Evolutionary conservation across 2,329 filamentous ascomycete species (phyloP), one percentile per base, ranked within the genome.

Genomic region (Colletotrichum godetiae): DNA sequence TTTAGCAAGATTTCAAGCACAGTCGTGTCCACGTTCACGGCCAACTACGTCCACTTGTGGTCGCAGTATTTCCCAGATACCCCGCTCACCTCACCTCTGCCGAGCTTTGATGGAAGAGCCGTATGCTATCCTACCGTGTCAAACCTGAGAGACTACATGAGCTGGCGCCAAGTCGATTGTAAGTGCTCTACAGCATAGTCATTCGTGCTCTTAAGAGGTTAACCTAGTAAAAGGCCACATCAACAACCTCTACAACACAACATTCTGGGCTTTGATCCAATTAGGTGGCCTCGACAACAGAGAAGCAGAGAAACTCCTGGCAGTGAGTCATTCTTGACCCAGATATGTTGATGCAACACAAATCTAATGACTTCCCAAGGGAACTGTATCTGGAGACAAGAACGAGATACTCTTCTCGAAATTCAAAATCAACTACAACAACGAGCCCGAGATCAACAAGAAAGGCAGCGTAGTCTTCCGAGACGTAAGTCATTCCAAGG

Each of bases 181-280:
- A 81, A 82, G 92, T 83, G 22, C 19, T 22, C 12, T 24, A 11
- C n/a, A 5, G 4, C 15, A 13, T n/a, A 3, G 35, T 5, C 33
- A 19, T 60, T 37, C 29, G 7, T 22, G n/a, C 6, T 31, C 27
- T 49, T 13, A 12, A 12, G 33, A 27, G 29, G 35, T 77, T 79
- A 73, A 81, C 46, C 3, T 12, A 29, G 0, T 11, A 4, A 22
- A 73, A 96, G 94, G 94, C 76, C 97, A 99, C 81, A 97, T 99
- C 78, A 99, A 99, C 82, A 99, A 99, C 79, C 89, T 99, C 5
- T 99, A 98, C 83, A 99, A 99, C 81, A 99, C 97, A 0, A 94
- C 95, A 0, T 98, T 98, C 82, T 99, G 97, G 97, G 88, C 92
- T 0, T 86, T 99, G 78, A 93, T 98, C 27, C 91, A 94, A 75